phyloP scores from a whole-genome alignment of 768 basidiomycete species.

The Tricholoma furcatifolium region DNA sequence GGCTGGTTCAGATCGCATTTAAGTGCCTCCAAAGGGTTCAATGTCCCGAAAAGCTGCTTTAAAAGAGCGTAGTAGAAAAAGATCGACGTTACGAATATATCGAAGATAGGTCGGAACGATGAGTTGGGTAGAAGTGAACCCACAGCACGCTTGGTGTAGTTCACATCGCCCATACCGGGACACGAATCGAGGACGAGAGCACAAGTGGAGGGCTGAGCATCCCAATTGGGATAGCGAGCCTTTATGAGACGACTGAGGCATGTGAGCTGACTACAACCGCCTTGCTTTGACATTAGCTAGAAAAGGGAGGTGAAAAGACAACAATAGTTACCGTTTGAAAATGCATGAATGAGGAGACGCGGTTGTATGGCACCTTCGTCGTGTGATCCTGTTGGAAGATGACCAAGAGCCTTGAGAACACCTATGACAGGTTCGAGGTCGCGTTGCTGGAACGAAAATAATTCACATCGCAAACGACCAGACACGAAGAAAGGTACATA shows the following conservation, averaged over 20 bases:
- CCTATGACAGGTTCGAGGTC: conserved; percentile 36
- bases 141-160: conserved; percentile 30
- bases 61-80: conserved; percentile 21
- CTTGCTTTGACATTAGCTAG: conserved; percentile 20
- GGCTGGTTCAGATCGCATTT: conserved; percentile 25
- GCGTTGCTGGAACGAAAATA: conserved; percentile 20
- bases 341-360: conserved; percentile 42
- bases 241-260: conserved; percentile 33
- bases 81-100: conserved; percentile 25
- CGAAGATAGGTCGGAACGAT: conserved; percentile 23
- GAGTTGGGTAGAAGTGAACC: conserved; percentile 28
- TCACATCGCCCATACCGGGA: conserved; percentile 35
- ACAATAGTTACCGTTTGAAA: conserved; percentile 42
- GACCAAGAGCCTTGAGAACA: conserved; percentile 34
- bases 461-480: not conserved
- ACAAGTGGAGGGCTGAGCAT: conserved; percentile 18
- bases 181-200: conserved; percentile 46
- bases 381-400: conserved; percentile 18
- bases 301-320: not conserved
- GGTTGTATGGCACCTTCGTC: conserved; percentile 19
- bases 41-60: conserved; percentile 21
- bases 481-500: conserved; percentile 19
- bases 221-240: conserved; percentile 11
- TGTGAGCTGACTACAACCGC: conserved; percentile 38
- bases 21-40: conserved; percentile 23